Conservation (phyloP, 371 early-diverging fungal genomes). For the Zychaea mexicana region DNA sequence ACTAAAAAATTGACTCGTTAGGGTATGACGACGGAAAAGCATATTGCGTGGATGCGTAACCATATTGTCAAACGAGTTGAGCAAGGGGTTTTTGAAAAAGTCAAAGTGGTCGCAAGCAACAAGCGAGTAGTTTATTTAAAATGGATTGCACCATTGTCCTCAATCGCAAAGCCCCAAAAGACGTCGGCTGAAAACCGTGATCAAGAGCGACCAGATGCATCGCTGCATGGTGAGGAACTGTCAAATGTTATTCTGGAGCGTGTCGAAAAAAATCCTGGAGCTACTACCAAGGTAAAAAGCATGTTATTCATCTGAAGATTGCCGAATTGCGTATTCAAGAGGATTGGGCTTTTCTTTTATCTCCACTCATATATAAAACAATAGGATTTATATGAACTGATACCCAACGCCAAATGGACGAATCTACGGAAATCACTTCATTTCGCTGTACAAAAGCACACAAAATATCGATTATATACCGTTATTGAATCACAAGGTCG, state of each 20-base stretch:
- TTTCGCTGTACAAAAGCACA: not conserved
- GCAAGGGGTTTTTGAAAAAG: constrained; percentile 15
- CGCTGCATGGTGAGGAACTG: not conserved
- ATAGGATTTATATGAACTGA: not conserved
- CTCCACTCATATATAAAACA: not conserved
- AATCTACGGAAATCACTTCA: not conserved
- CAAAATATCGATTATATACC: constrained; percentile 1
- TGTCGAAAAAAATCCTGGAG: not conserved
- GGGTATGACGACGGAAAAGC: constrained; percentile 11
- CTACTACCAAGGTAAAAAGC: constrained; percentile 11
- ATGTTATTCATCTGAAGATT: not conserved
- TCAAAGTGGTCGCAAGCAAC: not conserved
- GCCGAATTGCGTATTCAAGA: too few species aligned
- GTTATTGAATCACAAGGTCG: constrained; percentile 13
- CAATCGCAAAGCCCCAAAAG: not conserved
- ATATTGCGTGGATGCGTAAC: constrained; percentile 10
- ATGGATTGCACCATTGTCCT: not conserved
- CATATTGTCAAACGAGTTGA: constrained; percentile 7
- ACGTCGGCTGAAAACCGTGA: not conserved
- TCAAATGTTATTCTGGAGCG: not conserved
- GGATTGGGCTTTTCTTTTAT: too few species aligned
- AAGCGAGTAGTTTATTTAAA: not conserved
- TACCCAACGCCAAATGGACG: not conserved
- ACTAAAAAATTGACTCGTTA: not conserved
- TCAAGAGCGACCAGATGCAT: not conserved